Evolutionary conservation across 257 asterid genomes (phyloP), one percentile per base, ranked within the genome.

Genomic region (Solanum piurae): DNA sequence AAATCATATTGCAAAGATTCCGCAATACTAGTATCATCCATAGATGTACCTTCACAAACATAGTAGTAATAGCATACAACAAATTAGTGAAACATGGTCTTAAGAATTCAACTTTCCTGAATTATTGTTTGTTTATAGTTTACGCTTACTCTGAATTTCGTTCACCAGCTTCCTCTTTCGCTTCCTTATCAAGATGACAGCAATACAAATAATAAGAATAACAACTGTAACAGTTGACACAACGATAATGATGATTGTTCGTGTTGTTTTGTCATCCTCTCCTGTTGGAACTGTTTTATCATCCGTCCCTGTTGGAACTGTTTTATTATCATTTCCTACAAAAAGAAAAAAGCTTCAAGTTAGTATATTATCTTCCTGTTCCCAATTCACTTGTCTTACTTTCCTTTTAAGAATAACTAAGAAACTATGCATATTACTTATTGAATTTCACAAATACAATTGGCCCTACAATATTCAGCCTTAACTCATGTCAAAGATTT

Each of bases 1-100:
- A 90, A 89, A 14, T 72, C 91, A 86, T 90, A 90, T 49, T 87
- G 88, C 1, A 87, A 9, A 12, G 90, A 89, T 68, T 89, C 90
- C 4, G 77, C 85, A 11, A 49, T 38, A 18, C 86, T 49, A 58
- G 87, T 82, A 55, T 83, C 89, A 62, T 46, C 87, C 1, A 5
- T 10, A 7, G 14, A 42, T 60, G 33, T 36, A 29, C 85, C 44
- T 29, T 38, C 12, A 75, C 20, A 1, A 40, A 23, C 58, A 74
- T 38, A 37, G 33, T 10, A 9, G 29, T 5, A 37, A 37, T 2
- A 74, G 55, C 83, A 0, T 23, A 76, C 34, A 76, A 76, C 33
- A 76, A 23, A 23, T 76, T 6, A 76, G 33, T 37, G 34, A 38
- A 23, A 76, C 11, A 6, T 23, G 2, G 21, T 38, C 83, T 40